These are phyloP conservation scores for Macrocystidia cucumis DNA, from an alignment of 1,284 basidiomycete genomes.

Conservation along the genomic window DNA sequence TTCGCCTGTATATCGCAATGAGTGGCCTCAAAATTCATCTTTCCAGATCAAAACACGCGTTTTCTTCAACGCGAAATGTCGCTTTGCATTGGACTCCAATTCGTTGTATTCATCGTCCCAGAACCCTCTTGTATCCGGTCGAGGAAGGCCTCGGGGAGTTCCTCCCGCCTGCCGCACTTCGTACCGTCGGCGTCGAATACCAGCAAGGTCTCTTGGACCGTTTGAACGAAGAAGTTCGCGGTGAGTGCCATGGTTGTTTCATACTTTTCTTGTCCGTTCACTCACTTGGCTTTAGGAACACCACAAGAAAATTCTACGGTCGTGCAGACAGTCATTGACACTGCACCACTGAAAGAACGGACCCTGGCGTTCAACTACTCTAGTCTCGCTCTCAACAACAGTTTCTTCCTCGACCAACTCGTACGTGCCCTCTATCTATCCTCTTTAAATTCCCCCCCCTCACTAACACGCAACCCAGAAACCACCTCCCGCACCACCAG, in stretches of 20 bases:
- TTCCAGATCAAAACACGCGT: too few species aligned
- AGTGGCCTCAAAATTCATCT: too few species aligned
- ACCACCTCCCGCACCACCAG: slow-evolving; percentile 35
- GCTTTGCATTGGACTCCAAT: too few species aligned
- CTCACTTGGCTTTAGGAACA: slow-evolving; percentile 34
- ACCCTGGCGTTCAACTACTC: slow-evolving; percentile 89
- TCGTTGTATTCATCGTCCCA: slow-evolving; percentile 48
- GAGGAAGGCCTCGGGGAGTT: slow-evolving; percentile 71
- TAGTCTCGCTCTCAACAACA: slow-evolving; percentile 89
- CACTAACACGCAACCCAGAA: slow-evolving; percentile 26
- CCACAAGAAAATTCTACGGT: slow-evolving; percentile 53
- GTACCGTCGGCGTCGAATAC: slow-evolving; percentile 69
- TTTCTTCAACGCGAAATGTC: too few species aligned
- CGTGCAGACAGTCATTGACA: slow-evolving; percentile 69
- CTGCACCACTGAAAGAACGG: slow-evolving; percentile 54
- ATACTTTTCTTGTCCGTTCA: not conserved
- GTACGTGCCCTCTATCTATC: slow-evolving; percentile 38
- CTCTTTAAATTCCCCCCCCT: slow-evolving; percentile 5
- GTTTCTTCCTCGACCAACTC: slow-evolving; percentile 85
- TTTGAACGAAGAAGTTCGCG: slow-evolving; percentile 65
- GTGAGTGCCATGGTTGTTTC: slow-evolving; percentile 31
- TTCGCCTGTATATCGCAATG: too few species aligned
- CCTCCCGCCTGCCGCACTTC: slow-evolving; percentile 59
- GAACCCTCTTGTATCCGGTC: slow-evolving; percentile 53
- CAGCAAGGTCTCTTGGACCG: slow-evolving; percentile 74